These are phyloP conservation scores for Beauveria varroae DNA, from an alignment of 2,329 filamentous ascomycete genomes.

Conservation along the genomic window DNA sequence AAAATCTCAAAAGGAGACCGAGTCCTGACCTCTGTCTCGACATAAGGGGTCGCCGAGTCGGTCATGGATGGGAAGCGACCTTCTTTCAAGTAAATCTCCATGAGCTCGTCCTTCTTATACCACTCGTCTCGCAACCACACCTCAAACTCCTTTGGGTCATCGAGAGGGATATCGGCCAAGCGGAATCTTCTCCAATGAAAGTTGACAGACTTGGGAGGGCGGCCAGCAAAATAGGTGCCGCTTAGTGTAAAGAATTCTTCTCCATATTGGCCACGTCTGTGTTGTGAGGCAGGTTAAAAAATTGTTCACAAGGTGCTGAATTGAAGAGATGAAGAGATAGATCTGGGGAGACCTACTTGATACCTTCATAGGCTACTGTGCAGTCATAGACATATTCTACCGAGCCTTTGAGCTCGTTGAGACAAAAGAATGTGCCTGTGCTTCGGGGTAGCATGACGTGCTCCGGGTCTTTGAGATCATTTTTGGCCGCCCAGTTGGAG, in stretches of 20 bases:
- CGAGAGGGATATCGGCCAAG: constrained; percentile 71
- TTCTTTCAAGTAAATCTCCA: constrained; percentile 73
- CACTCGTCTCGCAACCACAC: constrained; percentile 78
- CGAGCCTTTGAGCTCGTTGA: constrained; percentile 65
- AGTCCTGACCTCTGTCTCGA: constrained; percentile 53
- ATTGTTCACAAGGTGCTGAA: no score
- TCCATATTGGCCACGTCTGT: constrained; percentile 71
- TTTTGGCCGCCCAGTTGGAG: constrained; percentile 68
- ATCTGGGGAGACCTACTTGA: constrained; percentile 58
- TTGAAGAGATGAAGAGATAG: no score
- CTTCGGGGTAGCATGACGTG: constrained; percentile 72
- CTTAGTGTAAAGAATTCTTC: constrained; percentile 83
- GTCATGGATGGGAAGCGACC: constrained; percentile 72
- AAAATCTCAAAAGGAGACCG: constrained; percentile 47
- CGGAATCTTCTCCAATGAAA: constrained; percentile 91
- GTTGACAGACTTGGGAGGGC: constrained; percentile 89
- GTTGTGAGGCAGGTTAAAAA: background rate
- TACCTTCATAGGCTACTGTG: constrained; percentile 90
- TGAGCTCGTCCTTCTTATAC: constrained; percentile 83
- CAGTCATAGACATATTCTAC: constrained; percentile 87
- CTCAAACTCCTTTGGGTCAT: constrained; percentile 68
- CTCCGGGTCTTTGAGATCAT: constrained; percentile 61
- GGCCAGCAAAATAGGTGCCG: constrained; percentile 82
- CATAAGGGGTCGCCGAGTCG: constrained; percentile 36
- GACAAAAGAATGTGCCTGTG: constrained; percentile 71